Conservation (phyloP, 306 rosid genomes). For the Carpinus viminea region DNA sequence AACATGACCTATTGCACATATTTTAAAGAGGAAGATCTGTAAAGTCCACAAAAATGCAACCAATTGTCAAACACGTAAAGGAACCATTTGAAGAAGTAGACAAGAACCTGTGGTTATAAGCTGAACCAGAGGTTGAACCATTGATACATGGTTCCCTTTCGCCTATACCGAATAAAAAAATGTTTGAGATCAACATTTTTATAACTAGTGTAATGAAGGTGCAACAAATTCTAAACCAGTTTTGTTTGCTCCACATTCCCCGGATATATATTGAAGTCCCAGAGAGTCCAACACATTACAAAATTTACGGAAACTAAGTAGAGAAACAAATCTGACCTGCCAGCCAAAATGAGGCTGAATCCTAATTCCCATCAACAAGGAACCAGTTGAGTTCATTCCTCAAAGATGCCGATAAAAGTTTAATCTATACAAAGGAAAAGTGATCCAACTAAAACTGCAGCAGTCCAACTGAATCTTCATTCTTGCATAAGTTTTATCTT, state of each 20-base stretch:
- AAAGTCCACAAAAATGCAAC: background rate
- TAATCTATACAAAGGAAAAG: background rate
- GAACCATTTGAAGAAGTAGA: background rate
- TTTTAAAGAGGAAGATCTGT: background rate
- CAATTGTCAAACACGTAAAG: background rate
- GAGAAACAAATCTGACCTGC: conserved; percentile 7
- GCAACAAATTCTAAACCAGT: background rate
- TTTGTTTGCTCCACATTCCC: background rate
- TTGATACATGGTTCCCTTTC: background rate
- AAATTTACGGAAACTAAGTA: background rate
- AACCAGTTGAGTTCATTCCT: background rate
- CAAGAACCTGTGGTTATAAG: background rate
- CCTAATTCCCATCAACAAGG: conserved; percentile 9
- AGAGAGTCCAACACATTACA: background rate
- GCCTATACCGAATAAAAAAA: background rate
- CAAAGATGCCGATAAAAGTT: background rate
- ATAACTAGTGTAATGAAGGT: background rate
- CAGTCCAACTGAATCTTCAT: background rate
- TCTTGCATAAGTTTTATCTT: background rate
- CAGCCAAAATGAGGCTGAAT: conserved; percentile 3
- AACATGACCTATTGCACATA: background rate
- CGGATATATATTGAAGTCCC: background rate
- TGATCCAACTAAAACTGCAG: conserved; percentile 1
- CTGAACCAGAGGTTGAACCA: background rate
- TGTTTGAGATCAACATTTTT: background rate